A percentile compares a stretch with the other conserved stretches of the same genome.
Conservation (phyloP, 345 rosid species). For the Bruguiera sexangula region DNA sequence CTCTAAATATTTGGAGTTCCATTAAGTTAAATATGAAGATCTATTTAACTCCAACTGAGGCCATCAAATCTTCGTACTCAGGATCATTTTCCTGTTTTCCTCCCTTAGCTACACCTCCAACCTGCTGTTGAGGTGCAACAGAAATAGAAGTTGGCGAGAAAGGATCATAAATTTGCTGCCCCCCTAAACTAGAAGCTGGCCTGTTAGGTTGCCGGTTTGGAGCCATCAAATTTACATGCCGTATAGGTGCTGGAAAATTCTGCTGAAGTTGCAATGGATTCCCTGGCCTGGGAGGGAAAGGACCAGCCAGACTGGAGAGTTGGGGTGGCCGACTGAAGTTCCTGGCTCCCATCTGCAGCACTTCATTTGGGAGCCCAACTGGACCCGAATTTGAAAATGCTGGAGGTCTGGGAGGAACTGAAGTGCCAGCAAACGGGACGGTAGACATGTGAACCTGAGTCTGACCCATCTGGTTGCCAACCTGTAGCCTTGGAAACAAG, state of each 20-base stretch:
- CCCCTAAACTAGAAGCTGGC: conserved; percentile 27
- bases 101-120: conserved; percentile 21
- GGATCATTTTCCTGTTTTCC: conserved; percentile 53
- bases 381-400: conserved; percentile 40
- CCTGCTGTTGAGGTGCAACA: conserved; percentile 40
- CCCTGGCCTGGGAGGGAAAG: conserved; percentile 53
- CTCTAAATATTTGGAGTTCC: not conserved
- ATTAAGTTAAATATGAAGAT: not conserved
- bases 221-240: conserved; percentile 27
- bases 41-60: conserved; percentile 57
- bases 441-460: conserved; percentile 22
- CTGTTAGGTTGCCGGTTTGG: conserved; percentile 35
- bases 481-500: conserved; percentile 40
- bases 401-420: conserved; percentile 40
- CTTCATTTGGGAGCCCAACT: conserved; percentile 21
- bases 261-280: conserved; percentile 38
- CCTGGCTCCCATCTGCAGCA: conserved; percentile 43
- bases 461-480: conserved; percentile 47
- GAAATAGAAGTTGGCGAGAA: conserved; percentile 66
- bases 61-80: conserved; percentile 69
- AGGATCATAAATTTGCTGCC: conserved; percentile 77
- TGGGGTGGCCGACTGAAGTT: conserved; percentile 40
- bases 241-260: conserved; percentile 32
- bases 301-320: conserved; percentile 34
- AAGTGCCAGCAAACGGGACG: conserved; percentile 19